Base-by-base conservation (phyloP, 345 rosid genomes). In the Clausena lansium region DNA sequence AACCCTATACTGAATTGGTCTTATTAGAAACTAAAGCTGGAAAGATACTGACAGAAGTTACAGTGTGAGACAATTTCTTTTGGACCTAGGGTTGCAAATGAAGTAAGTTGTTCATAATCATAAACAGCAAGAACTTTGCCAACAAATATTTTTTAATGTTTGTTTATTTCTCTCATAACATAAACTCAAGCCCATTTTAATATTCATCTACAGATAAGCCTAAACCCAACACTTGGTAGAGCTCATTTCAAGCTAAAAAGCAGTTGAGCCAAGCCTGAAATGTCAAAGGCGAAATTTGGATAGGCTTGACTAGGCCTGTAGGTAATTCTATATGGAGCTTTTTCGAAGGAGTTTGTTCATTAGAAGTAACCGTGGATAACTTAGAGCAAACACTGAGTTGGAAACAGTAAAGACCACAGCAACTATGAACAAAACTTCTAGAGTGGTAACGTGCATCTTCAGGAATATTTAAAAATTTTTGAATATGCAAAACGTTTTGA, bases 401-500 rank as follows among this genome's bases (percentile, higher is more conserved):
- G 24, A 58, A 45, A 20, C 28, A 7, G 7, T 28, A 22, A 28
- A n/a, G 60, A 63, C 27, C 68, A 68, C 8, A 68, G 35, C 41
- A 76, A 73, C 68, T n/a, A 36, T 61, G 11, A 25, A 67, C 28
- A 52, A 7, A 50, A 8, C 76, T 73, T 28, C 67, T 52, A 52
- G 30, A 19, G 24, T 9, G 6, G 57, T 9, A 61, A 45, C 36
- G 20, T 20, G 4, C 39, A 61, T 47, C 54, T 52, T 65, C 19
- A 28, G 62, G 77, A 69, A 61, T 25, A 61, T 38, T 24, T 13
- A 7, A 61, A 35, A 25, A 17, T 38, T 24, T 24, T n/a, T 45
- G 14, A 36, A 41, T 27, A 35, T 41, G 58, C 54, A 74, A 74
- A 41, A 55, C 45, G 45, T 75, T 67, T 82, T 57, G 64, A 47